Evolutionary conservation across 306 rosid genomes (phyloP).

Genomic region (Bauhinia variegata): DNA sequence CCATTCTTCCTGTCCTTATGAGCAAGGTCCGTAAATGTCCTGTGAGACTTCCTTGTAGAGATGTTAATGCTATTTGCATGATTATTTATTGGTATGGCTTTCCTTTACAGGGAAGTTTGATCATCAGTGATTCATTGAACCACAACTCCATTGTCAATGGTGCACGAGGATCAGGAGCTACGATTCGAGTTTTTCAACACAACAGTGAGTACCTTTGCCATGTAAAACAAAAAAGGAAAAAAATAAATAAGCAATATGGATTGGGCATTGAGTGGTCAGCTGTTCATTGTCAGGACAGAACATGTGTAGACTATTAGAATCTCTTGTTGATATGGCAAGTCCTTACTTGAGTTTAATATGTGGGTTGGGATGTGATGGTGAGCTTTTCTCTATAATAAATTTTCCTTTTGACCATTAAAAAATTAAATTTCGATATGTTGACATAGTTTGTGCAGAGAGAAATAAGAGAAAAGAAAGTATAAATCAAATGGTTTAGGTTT

Average conservation of each 20-base stretch:
- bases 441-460: slow-evolving; percentile 1
- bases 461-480: slow-evolving; percentile 12
- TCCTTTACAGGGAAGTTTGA: slow-evolving; percentile 70
- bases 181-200: slow-evolving; percentile 85
- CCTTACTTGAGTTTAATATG: background rate
- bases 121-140: slow-evolving; percentile 89
- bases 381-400: background rate
- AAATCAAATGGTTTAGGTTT: background rate
- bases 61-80: background rate
- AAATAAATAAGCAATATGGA: slow-evolving; percentile 5
- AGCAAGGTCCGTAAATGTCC: slow-evolving; percentile 60
- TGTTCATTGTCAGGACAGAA: background rate
- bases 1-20: slow-evolving; percentile 80
- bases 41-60: slow-evolving; percentile 5
- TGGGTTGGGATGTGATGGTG: slow-evolving; percentile 6
- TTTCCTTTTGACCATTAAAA: background rate
- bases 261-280: background rate
- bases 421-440: slow-evolving; percentile 8
- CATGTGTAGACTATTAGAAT: background rate
- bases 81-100: slow-evolving; percentile 6
- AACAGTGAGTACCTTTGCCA: slow-evolving; percentile 50
- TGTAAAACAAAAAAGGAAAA: too few species aligned
- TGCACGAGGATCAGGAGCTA: slow-evolving; percentile 92
- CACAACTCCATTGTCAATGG: slow-evolving; percentile 93
- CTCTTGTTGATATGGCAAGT: background rate